These are phyloP conservation scores for Diutina scorzettiae DNA, from an alignment of 1,139 yeast species.

Conservation along the genomic window DNA sequence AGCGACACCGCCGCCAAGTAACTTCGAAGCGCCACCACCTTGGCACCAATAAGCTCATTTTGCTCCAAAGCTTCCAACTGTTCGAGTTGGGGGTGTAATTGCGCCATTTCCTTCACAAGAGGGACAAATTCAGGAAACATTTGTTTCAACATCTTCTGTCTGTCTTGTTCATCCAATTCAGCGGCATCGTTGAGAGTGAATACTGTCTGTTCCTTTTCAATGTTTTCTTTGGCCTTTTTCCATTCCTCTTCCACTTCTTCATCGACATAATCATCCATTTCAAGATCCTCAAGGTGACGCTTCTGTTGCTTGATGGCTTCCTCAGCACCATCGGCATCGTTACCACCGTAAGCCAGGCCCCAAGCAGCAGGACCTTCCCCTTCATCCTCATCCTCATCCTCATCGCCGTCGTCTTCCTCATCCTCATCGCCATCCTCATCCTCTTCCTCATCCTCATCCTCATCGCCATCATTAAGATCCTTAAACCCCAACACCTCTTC, in stretches of 20 bases:
- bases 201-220: slow-evolving; percentile 13
- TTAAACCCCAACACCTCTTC: slow-evolving; percentile 36
- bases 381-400: slow-evolving; percentile 37
- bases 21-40: slow-evolving; percentile 59
- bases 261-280: slow-evolving; percentile 73
- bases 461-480: slow-evolving; percentile 21
- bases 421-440: slow-evolving; percentile 18
- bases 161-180: slow-evolving; percentile 29
- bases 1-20: slow-evolving; percentile 66
- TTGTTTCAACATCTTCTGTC: slow-evolving; percentile 37
- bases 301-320: slow-evolving; percentile 86
- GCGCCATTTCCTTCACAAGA: slow-evolving; percentile 49
- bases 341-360: slow-evolving; percentile 90
- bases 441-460: slow-evolving; percentile 13
- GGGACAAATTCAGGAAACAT: slow-evolving; percentile 81
- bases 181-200: slow-evolving; percentile 8
- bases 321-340: slow-evolving; percentile 64
- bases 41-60: slow-evolving; percentile 25
- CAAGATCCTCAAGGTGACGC: slow-evolving; percentile 69
- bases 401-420: slow-evolving; percentile 30
- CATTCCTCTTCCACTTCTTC: slow-evolving; percentile 73
- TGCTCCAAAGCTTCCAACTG: slow-evolving; percentile 18
- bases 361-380: slow-evolving; percentile 40
- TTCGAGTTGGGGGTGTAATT: slow-evolving; percentile 31
- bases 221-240: slow-evolving; percentile 30